These are phyloP conservation scores for Cochliopodium minus DNA, from an alignment of 208 protist genomes.

Conservation along the genomic window DNA sequence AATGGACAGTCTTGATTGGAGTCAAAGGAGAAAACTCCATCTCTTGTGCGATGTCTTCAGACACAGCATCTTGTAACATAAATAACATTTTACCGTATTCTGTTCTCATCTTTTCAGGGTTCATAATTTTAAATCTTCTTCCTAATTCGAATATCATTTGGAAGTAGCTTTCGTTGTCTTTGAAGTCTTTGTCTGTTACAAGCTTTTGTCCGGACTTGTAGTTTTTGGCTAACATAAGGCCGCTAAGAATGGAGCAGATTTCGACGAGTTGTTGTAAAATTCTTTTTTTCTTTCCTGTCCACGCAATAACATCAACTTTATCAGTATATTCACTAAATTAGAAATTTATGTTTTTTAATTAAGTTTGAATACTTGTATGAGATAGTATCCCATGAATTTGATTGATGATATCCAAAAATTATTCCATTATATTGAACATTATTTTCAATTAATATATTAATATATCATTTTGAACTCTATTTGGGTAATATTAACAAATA, in stretches of 20 bases:
- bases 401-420: too few species aligned
- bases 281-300: conserved; percentile 35
- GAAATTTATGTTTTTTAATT: too few species aligned
- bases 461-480: too few species aligned
- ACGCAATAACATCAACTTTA: conserved; percentile 48
- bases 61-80: conserved; percentile 15
- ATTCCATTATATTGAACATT: too few species aligned
- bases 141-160: conserved; percentile 42
- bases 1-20: conserved; percentile 50
- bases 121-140: conserved; percentile 76
- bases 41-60: conserved; percentile 36
- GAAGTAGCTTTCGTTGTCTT: conserved; percentile 31
- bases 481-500: too few species aligned
- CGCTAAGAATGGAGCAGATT: conserved; percentile 50
- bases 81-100: conserved; percentile 72
- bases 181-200: conserved; percentile 33
- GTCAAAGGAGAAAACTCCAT: conserved; percentile 52
- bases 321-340: too few species aligned
- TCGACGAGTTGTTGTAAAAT: conserved; percentile 48
- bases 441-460: too few species aligned
- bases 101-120: conserved; percentile 66
- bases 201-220: conserved; percentile 30
- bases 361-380: too few species aligned
- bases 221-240: conserved; percentile 41
- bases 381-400: too few species aligned